Conservation (phyloP, 2,329 filamentous ascomycete species). For the Fusarium sp. region DNA sequence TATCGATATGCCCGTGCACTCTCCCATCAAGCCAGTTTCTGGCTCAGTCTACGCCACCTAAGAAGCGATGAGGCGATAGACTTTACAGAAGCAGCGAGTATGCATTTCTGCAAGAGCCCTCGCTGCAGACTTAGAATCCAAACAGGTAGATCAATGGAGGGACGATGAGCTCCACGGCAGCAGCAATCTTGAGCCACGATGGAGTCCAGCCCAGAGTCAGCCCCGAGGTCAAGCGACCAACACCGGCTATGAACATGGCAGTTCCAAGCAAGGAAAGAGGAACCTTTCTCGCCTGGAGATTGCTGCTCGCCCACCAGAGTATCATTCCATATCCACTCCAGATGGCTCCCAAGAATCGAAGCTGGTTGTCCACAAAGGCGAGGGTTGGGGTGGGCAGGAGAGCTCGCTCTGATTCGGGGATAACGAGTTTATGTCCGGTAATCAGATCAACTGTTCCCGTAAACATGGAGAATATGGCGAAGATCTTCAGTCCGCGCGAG, state of each 20-base stretch:
- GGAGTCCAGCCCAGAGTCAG: background rate
- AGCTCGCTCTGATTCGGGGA: background rate
- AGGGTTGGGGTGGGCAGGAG: background rate
- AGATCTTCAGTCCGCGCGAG: background rate
- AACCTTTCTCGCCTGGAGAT: background rate
- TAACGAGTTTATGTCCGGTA: background rate
- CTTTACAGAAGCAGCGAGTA: background rate
- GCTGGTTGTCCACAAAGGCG: background rate
- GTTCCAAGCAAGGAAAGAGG: background rate
- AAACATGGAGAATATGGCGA: slow-evolving; percentile 1
- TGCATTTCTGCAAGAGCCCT: rapidly evolving
- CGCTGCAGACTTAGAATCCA: background rate
- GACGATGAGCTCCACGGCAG: background rate
- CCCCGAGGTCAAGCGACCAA: background rate
- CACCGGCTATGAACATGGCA: background rate
- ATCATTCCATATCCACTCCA: slow-evolving; percentile 9
- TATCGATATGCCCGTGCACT: no score
- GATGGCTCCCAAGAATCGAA: background rate
- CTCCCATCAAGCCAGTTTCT: rapidly evolving
- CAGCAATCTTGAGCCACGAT: background rate
- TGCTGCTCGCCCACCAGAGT: background rate
- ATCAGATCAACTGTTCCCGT: background rate
- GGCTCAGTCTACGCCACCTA: background rate
- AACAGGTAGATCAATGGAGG: slow-evolving; percentile 3
- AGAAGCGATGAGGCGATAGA: background rate